These are phyloP conservation scores for Centrapalus pauciflorus DNA, from an alignment of 129 eudicot species.

Conservation along the genomic window DNA sequence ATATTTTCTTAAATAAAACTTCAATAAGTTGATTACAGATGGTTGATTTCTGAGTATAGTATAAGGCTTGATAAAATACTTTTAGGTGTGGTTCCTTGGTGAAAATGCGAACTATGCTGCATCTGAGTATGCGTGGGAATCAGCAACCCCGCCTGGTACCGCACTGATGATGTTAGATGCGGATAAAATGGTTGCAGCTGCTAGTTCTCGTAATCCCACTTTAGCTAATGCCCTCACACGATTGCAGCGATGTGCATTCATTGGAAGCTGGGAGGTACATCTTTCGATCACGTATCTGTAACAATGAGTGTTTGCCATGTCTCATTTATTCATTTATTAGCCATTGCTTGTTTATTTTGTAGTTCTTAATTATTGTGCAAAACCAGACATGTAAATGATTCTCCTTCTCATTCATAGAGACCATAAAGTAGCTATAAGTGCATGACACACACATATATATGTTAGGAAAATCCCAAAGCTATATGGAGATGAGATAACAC, in stretches of 20 bases:
- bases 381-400: not conserved
- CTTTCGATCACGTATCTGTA: not conserved
- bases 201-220: conserved; percentile 96
- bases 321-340: not conserved
- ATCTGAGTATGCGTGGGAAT: conserved; percentile 98
- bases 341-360: not conserved
- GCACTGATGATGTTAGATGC: conserved; percentile 99
- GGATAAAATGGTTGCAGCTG: conserved; percentile 99
- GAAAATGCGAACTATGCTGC: conserved; percentile 99
- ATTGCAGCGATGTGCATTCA: conserved; percentile 93
- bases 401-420: not conserved
- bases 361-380: not conserved
- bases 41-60: not conserved
- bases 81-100: conserved; percentile 99
- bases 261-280: conserved; percentile 98
- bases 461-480: no score
- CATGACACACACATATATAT: no score
- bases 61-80: not conserved
- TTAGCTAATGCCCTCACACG: conserved; percentile 89
- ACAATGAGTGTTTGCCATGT: not conserved
- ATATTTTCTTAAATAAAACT: not conserved
- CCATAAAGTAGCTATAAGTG: no score
- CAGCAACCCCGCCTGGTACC: conserved; percentile 98
- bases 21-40: conserved; percentile 5
- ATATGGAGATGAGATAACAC: no score